Evolutionary conservation across 2,329 filamentous ascomycete species (phyloP).

Genomic region (Metarhizium guizhouense): DNA sequence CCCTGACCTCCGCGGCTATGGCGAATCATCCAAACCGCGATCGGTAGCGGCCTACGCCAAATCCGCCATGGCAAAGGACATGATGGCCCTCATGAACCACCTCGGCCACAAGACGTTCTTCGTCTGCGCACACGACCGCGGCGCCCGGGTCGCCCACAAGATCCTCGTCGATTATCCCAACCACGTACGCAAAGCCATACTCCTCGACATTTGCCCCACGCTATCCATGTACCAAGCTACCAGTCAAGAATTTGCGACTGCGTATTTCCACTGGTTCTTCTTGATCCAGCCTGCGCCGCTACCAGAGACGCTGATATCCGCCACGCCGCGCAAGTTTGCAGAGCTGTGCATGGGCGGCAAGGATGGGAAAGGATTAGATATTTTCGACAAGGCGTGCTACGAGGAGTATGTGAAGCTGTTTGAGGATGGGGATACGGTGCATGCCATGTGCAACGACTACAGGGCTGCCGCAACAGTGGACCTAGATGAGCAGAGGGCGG

Average conservation of each 20-base stretch:
- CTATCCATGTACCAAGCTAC: slow-evolving; percentile 41
- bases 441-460: slow-evolving; percentile 48
- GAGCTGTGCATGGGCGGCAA: slow-evolving; percentile 33
- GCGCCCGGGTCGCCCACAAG: slow-evolving; percentile 45
- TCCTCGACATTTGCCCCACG: slow-evolving; percentile 47
- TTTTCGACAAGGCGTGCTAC: slow-evolving; percentile 25
- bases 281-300: slow-evolving; percentile 43
- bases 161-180: slow-evolving; percentile 37
- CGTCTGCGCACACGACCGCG: slow-evolving; percentile 48
- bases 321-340: slow-evolving; percentile 28
- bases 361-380: slow-evolving; percentile 22
- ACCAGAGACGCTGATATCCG: slow-evolving; percentile 37
- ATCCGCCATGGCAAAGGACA: slow-evolving; percentile 39
- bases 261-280: slow-evolving; percentile 53
- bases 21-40: slow-evolving; percentile 36
- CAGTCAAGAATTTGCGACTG: slow-evolving; percentile 31
- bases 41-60: slow-evolving; percentile 32
- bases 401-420: slow-evolving; percentile 33
- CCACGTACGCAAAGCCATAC: slow-evolving; percentile 31
- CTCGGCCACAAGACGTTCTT: slow-evolving; percentile 32
- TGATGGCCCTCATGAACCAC: slow-evolving; percentile 33
- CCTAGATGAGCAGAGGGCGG: slow-evolving; percentile 37
- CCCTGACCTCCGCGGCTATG: slow-evolving; percentile 43
- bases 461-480: slow-evolving; percentile 42
- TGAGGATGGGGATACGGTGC: slow-evolving; percentile 30